Evolutionary conservation across 768 basidiomycete species (phyloP), one percentile per base, ranked within the genome.

Genomic region (Podaxis sp.): DNA sequence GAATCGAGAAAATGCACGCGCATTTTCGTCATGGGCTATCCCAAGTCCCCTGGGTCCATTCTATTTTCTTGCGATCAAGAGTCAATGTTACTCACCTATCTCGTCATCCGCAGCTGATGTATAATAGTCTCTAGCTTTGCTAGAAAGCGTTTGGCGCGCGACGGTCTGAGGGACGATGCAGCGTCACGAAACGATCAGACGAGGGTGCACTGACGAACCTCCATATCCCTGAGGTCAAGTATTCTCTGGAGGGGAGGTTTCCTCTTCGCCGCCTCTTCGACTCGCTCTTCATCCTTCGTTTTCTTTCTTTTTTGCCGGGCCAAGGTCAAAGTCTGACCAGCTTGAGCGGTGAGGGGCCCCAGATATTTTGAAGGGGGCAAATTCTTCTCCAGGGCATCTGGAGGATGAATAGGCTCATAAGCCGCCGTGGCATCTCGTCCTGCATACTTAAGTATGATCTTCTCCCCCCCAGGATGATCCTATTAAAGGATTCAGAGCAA

Each of bases 41-140:
- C 33, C 17, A 55, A 53, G 30, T 12, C 54, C 64, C 66, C 41
- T 67, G 62, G 71, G 48, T 67, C 52, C n/a, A 15, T 22, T 33
- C 17, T n/a, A 22, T 46, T 20, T 2, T 7, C 44, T 17, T 20
- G 13, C 60, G 33, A 7, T 30, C 48, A 10, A 41, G 41, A 17
- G 8, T 54, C 41, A 3, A 48, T 33, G 20, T 20, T 13, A 77
- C 86, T 59, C 73, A 94, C 93, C 78, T 66, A 89, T 83, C 69
- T 90, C 88, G 69, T 96, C 94, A 69, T 97, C 95, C 1, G 93
- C 81, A 8, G 92, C 90, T 24, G 93, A 95, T 4, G 86, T 84
- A 74, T 95, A 95, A 73, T 95, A 95, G 2, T 92, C 87, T 70
- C 86, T 80, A 0, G 93, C 93, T 66, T 87, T 90, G 70, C 86